Percentiles rank a stretch among this genome's conserved stretches.
phyloP scores from a whole-genome alignment of 768 basidiomycete species.

The Russula olivacea region DNA sequence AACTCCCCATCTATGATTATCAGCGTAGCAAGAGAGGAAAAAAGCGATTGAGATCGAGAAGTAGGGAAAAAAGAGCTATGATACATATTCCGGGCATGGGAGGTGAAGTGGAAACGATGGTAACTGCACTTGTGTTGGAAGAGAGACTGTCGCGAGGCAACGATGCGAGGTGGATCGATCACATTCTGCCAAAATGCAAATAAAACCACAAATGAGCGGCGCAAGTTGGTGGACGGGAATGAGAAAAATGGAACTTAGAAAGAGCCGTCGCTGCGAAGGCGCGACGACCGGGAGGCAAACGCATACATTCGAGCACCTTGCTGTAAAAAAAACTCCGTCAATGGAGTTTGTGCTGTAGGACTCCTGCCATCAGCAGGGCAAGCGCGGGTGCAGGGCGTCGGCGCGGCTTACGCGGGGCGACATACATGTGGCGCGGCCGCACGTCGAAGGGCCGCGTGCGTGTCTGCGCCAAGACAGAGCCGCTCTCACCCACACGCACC shows the following conservation, averaged over 20 bases:
- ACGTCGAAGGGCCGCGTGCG: slow-evolving; percentile 76
- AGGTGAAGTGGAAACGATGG: not conserved
- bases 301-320: slow-evolving; percentile 56
- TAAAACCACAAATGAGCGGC: slow-evolving; percentile 15
- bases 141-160: not conserved
- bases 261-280: slow-evolving; percentile 20
- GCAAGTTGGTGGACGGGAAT: not conserved
- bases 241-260: slow-evolving; percentile 24
- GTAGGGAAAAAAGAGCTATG: slow-evolving; percentile 1
- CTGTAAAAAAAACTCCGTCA: slow-evolving; percentile 52
- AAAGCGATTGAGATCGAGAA: slow-evolving; percentile 2
- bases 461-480: slow-evolving; percentile 63
- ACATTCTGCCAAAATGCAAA: slow-evolving; percentile 18
- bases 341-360: slow-evolving; percentile 40
- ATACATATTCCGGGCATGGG: slow-evolving; percentile 15
- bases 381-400: slow-evolving; percentile 14
- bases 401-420: slow-evolving; percentile 62
- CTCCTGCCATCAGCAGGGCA: slow-evolving; percentile 19
- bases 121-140: slow-evolving; percentile 2
- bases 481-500: slow-evolving; percentile 42
- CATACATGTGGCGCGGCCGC: slow-evolving; percentile 63
- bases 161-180: slow-evolving; percentile 2
- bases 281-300: slow-evolving; percentile 35
- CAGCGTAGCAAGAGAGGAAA: slow-evolving; percentile 11
- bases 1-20: slow-evolving; percentile 20